These are phyloP conservation scores for Solanum okadae DNA, from an alignment of 257 asterid species.

Conservation along the genomic window DNA sequence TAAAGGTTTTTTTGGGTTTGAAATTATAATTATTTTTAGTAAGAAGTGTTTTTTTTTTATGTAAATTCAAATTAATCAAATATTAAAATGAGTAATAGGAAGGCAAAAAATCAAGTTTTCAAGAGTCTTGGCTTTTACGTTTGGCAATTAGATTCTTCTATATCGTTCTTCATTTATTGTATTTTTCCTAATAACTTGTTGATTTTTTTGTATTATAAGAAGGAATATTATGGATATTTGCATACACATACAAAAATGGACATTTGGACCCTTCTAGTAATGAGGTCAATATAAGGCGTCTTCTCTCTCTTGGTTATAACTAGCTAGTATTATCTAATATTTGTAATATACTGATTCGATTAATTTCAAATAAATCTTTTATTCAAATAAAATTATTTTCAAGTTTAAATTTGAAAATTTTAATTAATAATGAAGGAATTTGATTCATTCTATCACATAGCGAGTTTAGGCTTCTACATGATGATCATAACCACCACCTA, in stretches of 20 bases:
- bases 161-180: background rate
- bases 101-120: background rate
- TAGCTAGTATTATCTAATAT: too few species aligned
- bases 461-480: background rate
- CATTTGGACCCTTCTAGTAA: background rate
- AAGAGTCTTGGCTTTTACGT: background rate
- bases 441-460: background rate
- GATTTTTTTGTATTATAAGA: too few species aligned
- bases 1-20: background rate
- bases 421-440: too few species aligned
- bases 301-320: background rate
- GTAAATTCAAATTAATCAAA: background rate
- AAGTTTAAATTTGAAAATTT: background rate
- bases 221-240: too few species aligned
- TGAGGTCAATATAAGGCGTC: background rate
- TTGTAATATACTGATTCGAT: background rate
- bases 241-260: too few species aligned
- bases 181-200: too few species aligned
- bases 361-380: background rate
- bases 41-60: background rate
- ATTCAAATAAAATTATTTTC: background rate
- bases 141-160: background rate
- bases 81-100: too few species aligned
- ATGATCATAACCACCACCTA: background rate
- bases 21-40: rapidly evolving